Conservation (phyloP, 352 stramenopile genomes). For the Globisporangium echinulatum region DNA sequence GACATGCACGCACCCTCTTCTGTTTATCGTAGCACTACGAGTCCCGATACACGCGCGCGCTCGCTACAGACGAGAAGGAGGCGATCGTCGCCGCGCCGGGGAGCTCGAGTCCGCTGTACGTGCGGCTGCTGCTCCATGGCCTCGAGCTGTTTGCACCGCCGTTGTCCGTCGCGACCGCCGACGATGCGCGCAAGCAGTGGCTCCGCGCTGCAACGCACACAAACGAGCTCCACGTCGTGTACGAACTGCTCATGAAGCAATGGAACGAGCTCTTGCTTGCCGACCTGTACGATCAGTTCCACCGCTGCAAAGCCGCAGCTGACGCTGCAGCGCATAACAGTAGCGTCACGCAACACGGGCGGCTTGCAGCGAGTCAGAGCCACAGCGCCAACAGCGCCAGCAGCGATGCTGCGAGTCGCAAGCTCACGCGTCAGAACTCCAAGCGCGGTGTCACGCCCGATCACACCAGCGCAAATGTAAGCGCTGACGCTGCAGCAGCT, state of each 20-base stretch:
- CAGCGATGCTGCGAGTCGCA: slow-evolving; percentile 1
- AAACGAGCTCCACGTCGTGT: slow-evolving; percentile 44
- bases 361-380: not conserved
- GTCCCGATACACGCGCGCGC: not conserved
- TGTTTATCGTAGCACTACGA: too few species aligned
- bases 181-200: slow-evolving; percentile 28
- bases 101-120: slow-evolving; percentile 63
- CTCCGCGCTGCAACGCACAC: slow-evolving; percentile 29
- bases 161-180: not conserved
- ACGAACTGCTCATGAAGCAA: slow-evolving; percentile 64
- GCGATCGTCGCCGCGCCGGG: slow-evolving; percentile 34
- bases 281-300: slow-evolving; percentile 36
- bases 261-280: slow-evolving; percentile 68
- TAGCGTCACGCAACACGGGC: not conserved
- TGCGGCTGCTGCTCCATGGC: slow-evolving; percentile 54
- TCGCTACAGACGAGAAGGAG: slow-evolving; percentile 36
- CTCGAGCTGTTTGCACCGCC: slow-evolving; percentile 44
- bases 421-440: slow-evolving; percentile 6
- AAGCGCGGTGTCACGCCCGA: slow-evolving; percentile 2
- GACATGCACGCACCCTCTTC: too few species aligned
- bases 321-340: not conserved
- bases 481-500: not conserved
- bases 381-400: not conserved
- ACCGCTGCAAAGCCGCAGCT: slow-evolving; percentile 18
- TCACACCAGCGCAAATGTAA: not conserved